phyloP scores from a whole-genome alignment of 2,329 filamentous ascomycete genomes.

The Scopulariopsis brevicaulis region DNA sequence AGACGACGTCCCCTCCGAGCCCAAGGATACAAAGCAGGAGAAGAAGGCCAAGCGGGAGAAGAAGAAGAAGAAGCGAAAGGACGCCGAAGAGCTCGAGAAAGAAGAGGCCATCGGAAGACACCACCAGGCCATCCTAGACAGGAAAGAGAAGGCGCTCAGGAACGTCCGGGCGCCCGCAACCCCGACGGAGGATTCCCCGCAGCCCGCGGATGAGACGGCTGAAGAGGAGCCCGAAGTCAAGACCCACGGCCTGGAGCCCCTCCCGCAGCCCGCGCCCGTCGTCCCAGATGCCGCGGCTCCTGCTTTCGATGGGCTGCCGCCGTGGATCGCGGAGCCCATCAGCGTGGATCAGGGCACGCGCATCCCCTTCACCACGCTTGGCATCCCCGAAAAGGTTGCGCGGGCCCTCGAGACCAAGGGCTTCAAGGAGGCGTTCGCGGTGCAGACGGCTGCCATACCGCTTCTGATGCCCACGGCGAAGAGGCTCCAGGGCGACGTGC shows the following conservation, averaged over 20 bases:
- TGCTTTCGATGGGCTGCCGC: constrained; percentile 66
- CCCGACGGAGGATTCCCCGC: constrained; percentile 9
- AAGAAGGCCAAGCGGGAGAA: constrained; percentile 16
- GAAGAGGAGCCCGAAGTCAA: constrained; percentile 24
- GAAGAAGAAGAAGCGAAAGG: constrained; percentile 20
- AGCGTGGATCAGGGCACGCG: constrained; percentile 50
- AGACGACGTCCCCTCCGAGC: background rate
- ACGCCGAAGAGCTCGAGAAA: constrained; percentile 11
- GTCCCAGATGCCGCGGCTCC: constrained; percentile 45
- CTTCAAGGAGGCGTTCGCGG: constrained; percentile 26
- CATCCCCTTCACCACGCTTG: constrained; percentile 50
- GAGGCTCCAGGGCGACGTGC: constrained; percentile 61
- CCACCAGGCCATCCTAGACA: constrained; percentile 37
- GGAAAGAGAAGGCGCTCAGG: constrained; percentile 42
- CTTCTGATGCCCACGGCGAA: constrained; percentile 58
- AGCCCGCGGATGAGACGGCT: constrained; percentile 14
- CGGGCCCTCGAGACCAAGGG: constrained; percentile 53
- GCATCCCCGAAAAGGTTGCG: constrained; percentile 48
- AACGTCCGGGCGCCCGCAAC: constrained; percentile 22
- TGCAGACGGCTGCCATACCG: constrained; percentile 51
- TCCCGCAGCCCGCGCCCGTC: constrained; percentile 65
- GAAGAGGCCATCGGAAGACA: constrained; percentile 23
- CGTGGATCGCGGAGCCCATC: constrained; percentile 71
- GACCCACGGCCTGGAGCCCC: constrained; percentile 63
- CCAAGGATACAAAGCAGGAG: constrained; percentile 4